Evolutionary conservation across 768 basidiomycete species (phyloP).

Genomic region (Kwoniella dejecticola): DNA sequence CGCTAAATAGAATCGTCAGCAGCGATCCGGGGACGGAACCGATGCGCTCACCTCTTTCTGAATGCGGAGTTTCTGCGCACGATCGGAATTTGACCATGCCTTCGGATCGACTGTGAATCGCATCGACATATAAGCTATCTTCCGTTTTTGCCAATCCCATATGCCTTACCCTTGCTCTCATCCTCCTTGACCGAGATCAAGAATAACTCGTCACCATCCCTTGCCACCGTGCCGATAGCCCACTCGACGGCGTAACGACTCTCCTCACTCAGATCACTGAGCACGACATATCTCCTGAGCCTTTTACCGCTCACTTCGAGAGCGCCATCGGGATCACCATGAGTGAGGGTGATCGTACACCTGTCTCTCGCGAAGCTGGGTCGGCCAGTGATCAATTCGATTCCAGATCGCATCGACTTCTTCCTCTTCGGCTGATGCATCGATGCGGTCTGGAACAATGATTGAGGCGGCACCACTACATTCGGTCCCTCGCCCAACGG

Average conservation of each 20-base stretch:
- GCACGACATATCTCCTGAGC: constrained; percentile 75
- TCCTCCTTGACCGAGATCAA: constrained; percentile 91
- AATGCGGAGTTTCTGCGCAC: constrained; percentile 73
- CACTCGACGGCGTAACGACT: constrained; percentile 93
- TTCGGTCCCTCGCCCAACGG: constrained; percentile 75
- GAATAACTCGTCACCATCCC: constrained; percentile 89
- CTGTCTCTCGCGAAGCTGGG: constrained; percentile 88
- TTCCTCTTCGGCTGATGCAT: constrained; percentile 26
- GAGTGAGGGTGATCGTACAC: constrained; percentile 83
- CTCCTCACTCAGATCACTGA: constrained; percentile 94
- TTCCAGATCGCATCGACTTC: constrained; percentile 35
- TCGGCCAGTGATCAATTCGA: constrained; percentile 66
- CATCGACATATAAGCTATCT: constrained; percentile 59
- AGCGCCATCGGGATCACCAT: constrained; percentile 71
- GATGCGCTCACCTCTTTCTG: constrained; percentile 77
- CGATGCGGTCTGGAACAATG: constrained; percentile 36
- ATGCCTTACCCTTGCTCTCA: constrained; percentile 73
- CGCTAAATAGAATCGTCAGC: constrained; percentile 61
- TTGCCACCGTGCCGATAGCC: constrained; percentile 92
- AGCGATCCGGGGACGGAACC: too few relatives aligned
- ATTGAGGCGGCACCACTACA: constrained; percentile 50
- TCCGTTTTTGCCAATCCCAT: neutral
- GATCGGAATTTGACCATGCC: constrained; percentile 62
- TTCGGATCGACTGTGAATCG: constrained; percentile 68
- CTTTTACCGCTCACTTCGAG: constrained; percentile 63